Evolutionary conservation across 768 basidiomycete species (phyloP).

Genomic region (Tylopilus rubrobrunneus): DNA sequence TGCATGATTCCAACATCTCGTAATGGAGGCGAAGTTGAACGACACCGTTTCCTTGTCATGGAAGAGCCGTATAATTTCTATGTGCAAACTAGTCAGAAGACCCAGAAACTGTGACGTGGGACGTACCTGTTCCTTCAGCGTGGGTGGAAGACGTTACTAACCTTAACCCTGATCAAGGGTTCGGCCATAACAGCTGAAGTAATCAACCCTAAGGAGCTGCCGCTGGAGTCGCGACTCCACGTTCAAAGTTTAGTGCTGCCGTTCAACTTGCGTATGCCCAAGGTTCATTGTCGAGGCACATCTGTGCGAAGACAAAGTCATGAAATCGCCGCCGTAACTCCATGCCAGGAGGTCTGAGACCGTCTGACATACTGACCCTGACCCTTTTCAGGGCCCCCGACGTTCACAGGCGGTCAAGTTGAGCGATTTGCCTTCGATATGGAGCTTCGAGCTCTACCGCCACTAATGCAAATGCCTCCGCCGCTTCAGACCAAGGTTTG

Average conservation of each 20-base stretch:
- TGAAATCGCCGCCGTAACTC: not conserved
- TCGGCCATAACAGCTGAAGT: conserved; percentile 1
- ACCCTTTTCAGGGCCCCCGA: not conserved
- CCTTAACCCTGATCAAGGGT: conserved; percentile 2
- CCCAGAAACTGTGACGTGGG: not conserved
- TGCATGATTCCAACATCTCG: not conserved
- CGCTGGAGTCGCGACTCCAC: too few relatives aligned
- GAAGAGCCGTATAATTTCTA: not conserved
- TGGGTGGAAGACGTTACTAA: not conserved
- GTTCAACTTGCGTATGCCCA: not conserved
- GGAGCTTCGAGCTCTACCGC: not conserved
- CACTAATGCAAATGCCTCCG: not conserved
- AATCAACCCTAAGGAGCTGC: not conserved
- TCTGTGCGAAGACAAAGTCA: not conserved
- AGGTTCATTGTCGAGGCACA: not conserved
- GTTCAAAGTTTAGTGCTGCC: not conserved
- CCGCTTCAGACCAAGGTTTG: not conserved
- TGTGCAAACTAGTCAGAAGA: not conserved
- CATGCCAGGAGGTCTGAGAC: not conserved
- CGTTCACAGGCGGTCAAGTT: not conserved
- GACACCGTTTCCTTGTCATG: conserved; percentile 14
- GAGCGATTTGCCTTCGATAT: not conserved
- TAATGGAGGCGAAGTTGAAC: conserved; percentile 4
- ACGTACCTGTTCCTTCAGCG: not conserved
- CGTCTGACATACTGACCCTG: not conserved